phyloP scores from a whole-genome alignment of 2,329 filamentous ascomycete species.

The Ophiocordyceps robertsii region DNA sequence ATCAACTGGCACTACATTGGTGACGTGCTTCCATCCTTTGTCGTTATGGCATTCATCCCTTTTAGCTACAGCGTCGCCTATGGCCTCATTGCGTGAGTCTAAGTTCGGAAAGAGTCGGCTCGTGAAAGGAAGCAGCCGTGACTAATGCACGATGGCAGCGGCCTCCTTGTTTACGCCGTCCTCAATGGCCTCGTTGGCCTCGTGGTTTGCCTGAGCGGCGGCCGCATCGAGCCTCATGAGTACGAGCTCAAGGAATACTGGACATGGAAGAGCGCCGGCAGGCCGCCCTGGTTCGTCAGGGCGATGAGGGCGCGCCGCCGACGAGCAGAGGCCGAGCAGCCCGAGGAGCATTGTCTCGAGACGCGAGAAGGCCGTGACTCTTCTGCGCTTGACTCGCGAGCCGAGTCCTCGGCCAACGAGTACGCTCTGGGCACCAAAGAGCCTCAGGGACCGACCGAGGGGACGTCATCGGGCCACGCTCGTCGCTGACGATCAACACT shows the following conservation, averaged over 20 bases:
- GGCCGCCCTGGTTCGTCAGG: constrained; percentile 33
- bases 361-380: constrained; percentile 4
- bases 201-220: constrained; percentile 28
- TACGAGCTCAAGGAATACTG: constrained; percentile 43
- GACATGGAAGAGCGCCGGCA: constrained; percentile 36
- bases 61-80: constrained; percentile 72
- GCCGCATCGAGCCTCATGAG: constrained; percentile 31
- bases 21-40: constrained; percentile 62
- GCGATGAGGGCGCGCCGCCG: constrained; percentile 13
- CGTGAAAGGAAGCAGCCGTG: too few species aligned
- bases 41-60: constrained; percentile 63
- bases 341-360: constrained; percentile 1
- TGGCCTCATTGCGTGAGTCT: constrained; percentile 56
- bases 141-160: constrained; percentile 17
- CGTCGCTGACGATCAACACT: background rate
- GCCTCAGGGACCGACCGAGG: background rate
- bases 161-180: constrained; percentile 38
- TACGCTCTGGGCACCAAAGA: background rate
- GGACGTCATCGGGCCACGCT: background rate
- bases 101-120: constrained; percentile 15
- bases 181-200: constrained; percentile 34
- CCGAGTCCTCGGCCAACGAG: constrained; percentile 12
- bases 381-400: constrained; percentile 5
- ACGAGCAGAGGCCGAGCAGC: background rate
- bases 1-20: constrained; percentile 70